phyloP scores from a whole-genome alignment of 2,329 filamentous ascomycete species.

The Cercospora beticola region DNA sequence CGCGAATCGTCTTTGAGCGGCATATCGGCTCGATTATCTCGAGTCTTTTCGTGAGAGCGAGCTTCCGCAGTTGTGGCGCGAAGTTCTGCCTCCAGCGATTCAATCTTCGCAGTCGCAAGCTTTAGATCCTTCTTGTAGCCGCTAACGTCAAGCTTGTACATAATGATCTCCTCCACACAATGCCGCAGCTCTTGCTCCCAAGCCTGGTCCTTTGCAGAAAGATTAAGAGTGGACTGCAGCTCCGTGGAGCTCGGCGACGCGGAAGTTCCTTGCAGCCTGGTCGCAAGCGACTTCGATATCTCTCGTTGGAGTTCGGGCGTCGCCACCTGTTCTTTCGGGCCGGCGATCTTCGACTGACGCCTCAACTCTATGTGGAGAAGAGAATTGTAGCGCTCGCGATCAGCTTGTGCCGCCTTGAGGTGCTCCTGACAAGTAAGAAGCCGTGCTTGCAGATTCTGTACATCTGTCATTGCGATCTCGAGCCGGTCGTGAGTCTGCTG shows the following conservation, averaged over 20 bases:
- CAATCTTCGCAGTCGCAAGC: conserved; percentile 34
- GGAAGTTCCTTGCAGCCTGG: conserved; percentile 2
- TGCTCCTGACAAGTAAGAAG: not conserved
- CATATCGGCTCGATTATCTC: not conserved
- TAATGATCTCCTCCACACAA: conserved; percentile 47
- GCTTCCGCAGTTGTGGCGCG: conserved; percentile 19
- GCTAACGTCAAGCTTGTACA: conserved; percentile 51
- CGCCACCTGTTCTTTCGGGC: conserved; percentile 11
- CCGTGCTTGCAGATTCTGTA: not conserved
- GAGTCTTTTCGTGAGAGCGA: not conserved
- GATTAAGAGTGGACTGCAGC: not conserved
- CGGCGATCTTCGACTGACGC: conserved; percentile 35
- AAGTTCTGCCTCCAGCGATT: conserved; percentile 26
- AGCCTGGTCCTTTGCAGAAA: conserved; percentile 1
- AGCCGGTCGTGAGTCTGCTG: not conserved
- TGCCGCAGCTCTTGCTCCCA: conserved; percentile 35
- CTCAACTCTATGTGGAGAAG: conserved; percentile 45
- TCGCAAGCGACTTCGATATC: conserved; percentile 8
- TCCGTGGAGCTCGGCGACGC: not conserved
- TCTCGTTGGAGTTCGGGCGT: conserved; percentile 24
- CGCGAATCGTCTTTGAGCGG: not conserved
- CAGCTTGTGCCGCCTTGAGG: conserved; percentile 29
- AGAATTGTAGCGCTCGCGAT: conserved; percentile 43
- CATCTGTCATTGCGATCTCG: not conserved
- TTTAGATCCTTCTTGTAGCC: conserved; percentile 46